Percentiles rank a stretch among this genome's conserved stretches.
phyloP scores from a whole-genome alignment of 192 early-diverging fungal species.

The Coemansia umbellata region DNA sequence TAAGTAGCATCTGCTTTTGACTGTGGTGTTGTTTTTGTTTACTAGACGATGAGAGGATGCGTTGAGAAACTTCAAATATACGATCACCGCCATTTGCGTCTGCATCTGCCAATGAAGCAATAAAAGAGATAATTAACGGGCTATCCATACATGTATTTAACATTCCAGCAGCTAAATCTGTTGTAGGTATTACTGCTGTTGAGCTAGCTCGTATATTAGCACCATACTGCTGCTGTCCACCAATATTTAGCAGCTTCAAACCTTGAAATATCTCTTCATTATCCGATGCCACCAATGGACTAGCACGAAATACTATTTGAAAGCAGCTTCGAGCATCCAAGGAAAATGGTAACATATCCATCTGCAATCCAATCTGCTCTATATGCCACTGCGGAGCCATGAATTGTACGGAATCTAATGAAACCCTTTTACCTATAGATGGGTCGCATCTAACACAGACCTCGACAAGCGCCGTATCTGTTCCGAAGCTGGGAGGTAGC shows the following conservation, averaged over 20 bases:
- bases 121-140: neutral
- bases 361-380: slow-evolving; percentile 10
- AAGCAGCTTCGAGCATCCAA: slow-evolving; percentile 10
- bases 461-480: slow-evolving; percentile 25
- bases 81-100: neutral
- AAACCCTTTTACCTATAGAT: neutral
- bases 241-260: slow-evolving; percentile 16
- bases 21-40: neutral
- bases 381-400: slow-evolving; percentile 29
- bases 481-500: slow-evolving; percentile 30
- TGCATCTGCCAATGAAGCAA: neutral
- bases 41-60: neutral
- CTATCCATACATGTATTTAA: neutral
- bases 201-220: neutral
- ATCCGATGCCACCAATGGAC: neutral
- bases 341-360: slow-evolving; percentile 3
- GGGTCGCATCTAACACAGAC: slow-evolving; percentile 15
- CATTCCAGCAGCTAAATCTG: neutral
- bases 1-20: neutral
- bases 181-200: neutral
- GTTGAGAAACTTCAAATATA: neutral
- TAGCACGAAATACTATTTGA: slow-evolving; percentile 17
- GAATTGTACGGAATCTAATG: slow-evolving; percentile 7
- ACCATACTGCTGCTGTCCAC: neutral
- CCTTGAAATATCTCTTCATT: neutral